phyloP scores from a whole-genome alignment of 306 rosid genomes.

The Comarum palustre region DNA sequence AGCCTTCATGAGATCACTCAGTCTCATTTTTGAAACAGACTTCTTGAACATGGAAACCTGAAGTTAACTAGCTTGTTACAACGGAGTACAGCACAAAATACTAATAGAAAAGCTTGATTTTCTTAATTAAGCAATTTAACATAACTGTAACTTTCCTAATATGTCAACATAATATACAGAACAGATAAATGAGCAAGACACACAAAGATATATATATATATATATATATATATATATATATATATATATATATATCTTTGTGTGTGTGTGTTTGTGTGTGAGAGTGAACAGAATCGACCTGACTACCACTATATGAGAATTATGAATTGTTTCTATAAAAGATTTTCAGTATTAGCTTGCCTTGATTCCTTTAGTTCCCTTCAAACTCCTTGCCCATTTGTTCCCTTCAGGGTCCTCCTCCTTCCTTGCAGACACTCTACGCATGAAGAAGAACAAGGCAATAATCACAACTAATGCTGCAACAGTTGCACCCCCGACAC shows the following conservation, averaged over 20 bases:
- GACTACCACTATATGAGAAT: background rate
- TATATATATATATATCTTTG: too few species aligned
- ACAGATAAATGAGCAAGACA: background rate
- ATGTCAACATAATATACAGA: background rate
- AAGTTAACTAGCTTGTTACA: slow-evolving; percentile 22
- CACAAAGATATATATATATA: too few species aligned
- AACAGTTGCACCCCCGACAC: slow-evolving; percentile 59
- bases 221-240: too few species aligned
- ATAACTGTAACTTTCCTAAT: background rate
- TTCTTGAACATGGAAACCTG: slow-evolving; percentile 92
- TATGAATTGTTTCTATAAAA: background rate
- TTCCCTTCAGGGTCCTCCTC: slow-evolving; percentile 90
- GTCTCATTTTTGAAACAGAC: slow-evolving; percentile 73
- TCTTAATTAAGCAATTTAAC: background rate
- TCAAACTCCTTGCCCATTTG: slow-evolving; percentile 86
- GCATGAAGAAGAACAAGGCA: slow-evolving; percentile 57
- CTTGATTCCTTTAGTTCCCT: slow-evolving; percentile 75
- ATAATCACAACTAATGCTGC: slow-evolving; percentile 51
- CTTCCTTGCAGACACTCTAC: slow-evolving; percentile 52
- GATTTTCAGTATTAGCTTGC: slow-evolving; percentile 37
- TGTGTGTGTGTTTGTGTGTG: too few species aligned
- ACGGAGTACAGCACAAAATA: background rate
- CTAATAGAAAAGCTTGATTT: background rate
- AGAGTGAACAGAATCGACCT: background rate
- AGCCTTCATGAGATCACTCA: slow-evolving; percentile 94